Base-by-base conservation (phyloP, 2,329 filamentous ascomycete species). In the Clarireedia hainanense region DNA sequence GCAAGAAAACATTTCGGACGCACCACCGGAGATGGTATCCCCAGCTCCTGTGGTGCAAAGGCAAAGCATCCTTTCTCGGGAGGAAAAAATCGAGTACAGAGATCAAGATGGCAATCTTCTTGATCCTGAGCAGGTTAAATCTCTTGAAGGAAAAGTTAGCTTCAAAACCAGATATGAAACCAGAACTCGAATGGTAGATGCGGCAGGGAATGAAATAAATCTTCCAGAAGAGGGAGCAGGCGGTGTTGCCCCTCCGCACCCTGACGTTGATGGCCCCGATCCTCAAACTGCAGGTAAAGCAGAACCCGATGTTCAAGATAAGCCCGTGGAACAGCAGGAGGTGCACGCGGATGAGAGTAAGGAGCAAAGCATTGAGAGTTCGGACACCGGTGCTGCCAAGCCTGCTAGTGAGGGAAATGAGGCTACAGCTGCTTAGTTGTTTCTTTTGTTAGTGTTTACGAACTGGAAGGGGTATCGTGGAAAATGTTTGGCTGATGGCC, bases 111-210 rank as follows among this genome's bases (percentile, higher is more conserved):
- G 94, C 62, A 96, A 96, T 68, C 71, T 97, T 34, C 80, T 99
- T 34, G 77, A 92, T 67, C 83, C 87, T 54, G 88, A 91, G 67
- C 83, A 96, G 69, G 91, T 99, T 57, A 83, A 87, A 66, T 82
- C 81, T 20, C 81, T 99, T 34, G 82, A 92, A 71, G 94, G 92
- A 66, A 95, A 96, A 73, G 91, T 97, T 58, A 89, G 90, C 66
- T 96, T 99, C 75, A 85, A 95, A 75, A 97, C 94, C 12, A 87
- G 86, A 63, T 96, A 96, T 70, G 92, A 97, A 77, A 96, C 92
- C n/a, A 82, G 88, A 61, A 96, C 91, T 7, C 85, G 89, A 57
- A 73, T 97, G 55, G 78, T 96, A 42, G 90, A 96, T 71, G 81
- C 81, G 52, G 71, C 83, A 45, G 94, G 91, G 58, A 90, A 91